Base-by-base conservation (phyloP, 164 flowering plant species). In the Magnolia sinica region DNA sequence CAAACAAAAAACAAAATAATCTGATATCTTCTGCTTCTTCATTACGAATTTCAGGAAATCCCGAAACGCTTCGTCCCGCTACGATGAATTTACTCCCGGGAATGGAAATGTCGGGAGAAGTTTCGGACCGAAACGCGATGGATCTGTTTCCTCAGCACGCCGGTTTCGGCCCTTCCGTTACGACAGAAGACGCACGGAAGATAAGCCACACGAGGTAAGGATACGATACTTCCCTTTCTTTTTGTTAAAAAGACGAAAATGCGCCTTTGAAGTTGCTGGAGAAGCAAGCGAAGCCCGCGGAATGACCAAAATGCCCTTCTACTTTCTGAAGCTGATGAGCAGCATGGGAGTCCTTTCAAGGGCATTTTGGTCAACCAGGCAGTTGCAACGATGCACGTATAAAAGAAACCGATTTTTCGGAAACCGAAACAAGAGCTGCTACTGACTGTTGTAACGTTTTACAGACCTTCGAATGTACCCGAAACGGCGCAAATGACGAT, bases 401-500 rank as follows among this genome's bases (percentile, higher is more conserved):
- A 27, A 27, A 27, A 1, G 29, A 27, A 27, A 27, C 29, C 29
- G 29, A 27, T 64, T 11, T 64, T 64, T 64, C 66, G 22, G 18
- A 7, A 19, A 7, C 66, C 66, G 22, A 64, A 64, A 3, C 23
- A 19, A 55, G 67, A 1, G 8, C 67, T 64, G 16, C 8, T 63
- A 18, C 19, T 45, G 68, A 14, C 5, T 45, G 11, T n/a, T 64
- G 64, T 19, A 14, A 10, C 23, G 67, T 64, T 64, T 64, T 64
- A 27, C 76, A 74, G 80, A 72, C 16, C 22, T 2, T 45, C 23
- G 37, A 11, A 11, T 8, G 69, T 18, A 68, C 8, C 23, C 7
- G 64, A 70, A 49, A 51, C 0, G 22, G 75, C 93, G 16, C 89
- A 79, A 49, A 71, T 92, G 91, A 92, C 97, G 0, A 91, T 92